Conservation (phyloP, 2,329 filamentous ascomycete species). For the Aspergillus arachidicola region DNA sequence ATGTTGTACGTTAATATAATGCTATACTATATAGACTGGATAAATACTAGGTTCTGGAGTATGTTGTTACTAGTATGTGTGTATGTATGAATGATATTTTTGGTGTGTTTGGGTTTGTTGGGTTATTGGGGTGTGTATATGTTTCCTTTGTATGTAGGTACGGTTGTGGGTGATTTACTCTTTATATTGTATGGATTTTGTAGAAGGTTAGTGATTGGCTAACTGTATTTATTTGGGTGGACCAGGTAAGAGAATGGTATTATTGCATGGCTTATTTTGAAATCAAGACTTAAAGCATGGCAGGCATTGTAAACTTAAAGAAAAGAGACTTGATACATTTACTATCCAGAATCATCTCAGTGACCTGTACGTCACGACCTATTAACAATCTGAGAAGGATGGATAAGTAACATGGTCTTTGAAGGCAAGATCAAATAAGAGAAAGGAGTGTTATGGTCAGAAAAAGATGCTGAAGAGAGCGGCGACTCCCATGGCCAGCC, state of each 20-base stretch:
- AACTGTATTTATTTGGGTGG: too few species aligned
- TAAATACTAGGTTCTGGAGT: too few species aligned
- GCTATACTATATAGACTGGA: too few species aligned
- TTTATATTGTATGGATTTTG: too few species aligned
- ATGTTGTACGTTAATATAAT: too few species aligned
- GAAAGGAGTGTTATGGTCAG: neutral
- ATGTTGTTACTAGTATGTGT: too few species aligned
- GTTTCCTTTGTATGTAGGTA: too few species aligned
- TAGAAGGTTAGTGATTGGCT: too few species aligned
- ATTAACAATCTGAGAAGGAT: neutral
- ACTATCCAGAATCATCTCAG: neutral
- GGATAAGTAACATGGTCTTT: neutral
- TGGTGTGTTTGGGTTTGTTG: too few species aligned
- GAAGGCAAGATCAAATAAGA: neutral
- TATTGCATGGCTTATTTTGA: neutral
- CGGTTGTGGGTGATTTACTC: too few species aligned
- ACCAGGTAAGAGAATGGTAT: neutral
- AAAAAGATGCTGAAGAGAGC: slow-evolving; percentile 7
- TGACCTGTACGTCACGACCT: neutral
- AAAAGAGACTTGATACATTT: neutral
- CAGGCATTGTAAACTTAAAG: neutral
- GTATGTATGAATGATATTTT: too few species aligned
- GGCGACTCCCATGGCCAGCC: slow-evolving; percentile 9
- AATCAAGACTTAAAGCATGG: neutral
- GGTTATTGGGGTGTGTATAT: too few species aligned